Conservation (phyloP, 1,139 yeast genomes). For the Saccharomyces hybrid region DNA sequence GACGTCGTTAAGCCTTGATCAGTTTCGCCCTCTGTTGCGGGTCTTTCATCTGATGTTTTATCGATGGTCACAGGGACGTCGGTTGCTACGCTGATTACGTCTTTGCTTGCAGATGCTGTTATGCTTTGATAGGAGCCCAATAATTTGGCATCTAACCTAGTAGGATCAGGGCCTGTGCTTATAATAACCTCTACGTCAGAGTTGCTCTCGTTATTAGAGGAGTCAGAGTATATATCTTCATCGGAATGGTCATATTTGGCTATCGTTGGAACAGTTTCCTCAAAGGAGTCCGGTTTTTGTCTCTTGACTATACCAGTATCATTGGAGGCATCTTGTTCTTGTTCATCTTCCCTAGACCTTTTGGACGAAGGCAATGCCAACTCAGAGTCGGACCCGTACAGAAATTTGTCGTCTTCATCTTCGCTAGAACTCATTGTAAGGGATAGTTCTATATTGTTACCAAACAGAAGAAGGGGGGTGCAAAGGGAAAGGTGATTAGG, state of each 20-base stretch:
- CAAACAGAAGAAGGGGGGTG: too few species aligned
- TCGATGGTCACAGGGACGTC: slow-evolving; percentile 1
- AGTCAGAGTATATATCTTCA: slow-evolving; percentile 18
- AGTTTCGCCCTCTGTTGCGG: slow-evolving; percentile 18
- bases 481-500: too few species aligned
- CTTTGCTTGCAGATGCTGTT: slow-evolving; percentile 22
- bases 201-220: slow-evolving; percentile 42
- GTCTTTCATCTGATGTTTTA: slow-evolving; percentile 22
- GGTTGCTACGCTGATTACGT: slow-evolving; percentile 6
- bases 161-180: slow-evolving; percentile 38
- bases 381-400: slow-evolving; percentile 70
- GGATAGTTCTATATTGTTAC: too few species aligned
- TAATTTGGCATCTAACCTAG: slow-evolving; percentile 29
- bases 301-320: slow-evolving; percentile 10
- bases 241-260: slow-evolving; percentile 7
- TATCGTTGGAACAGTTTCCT: slow-evolving; percentile 10
- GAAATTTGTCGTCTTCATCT: slow-evolving; percentile 78
- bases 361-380: slow-evolving; percentile 20
- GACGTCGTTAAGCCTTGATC: slow-evolving; percentile 28
- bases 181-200: slow-evolving; percentile 60
- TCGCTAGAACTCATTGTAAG: slow-evolving; percentile 27
- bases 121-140: slow-evolving; percentile 29
- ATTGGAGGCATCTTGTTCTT: slow-evolving; percentile 9
- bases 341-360: slow-evolving; percentile 25
- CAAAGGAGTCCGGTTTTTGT: slow-evolving; percentile 1